These are phyloP conservation scores for Lentinus tigrinus DNA, from an alignment of 768 basidiomycete genomes.

Conservation along the genomic window DNA sequence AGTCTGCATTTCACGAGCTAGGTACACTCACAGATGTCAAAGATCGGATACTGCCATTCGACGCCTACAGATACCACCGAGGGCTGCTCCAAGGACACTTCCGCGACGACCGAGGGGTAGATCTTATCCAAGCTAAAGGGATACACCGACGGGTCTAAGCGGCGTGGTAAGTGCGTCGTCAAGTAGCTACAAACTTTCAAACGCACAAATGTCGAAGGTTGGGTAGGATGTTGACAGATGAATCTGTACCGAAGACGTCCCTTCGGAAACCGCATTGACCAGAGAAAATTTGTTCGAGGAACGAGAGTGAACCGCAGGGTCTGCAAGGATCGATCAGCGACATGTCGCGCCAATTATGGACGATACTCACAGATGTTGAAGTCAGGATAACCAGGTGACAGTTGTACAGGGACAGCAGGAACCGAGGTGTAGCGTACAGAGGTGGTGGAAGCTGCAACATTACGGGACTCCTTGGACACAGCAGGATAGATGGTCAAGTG, in stretches of 20 bases:
- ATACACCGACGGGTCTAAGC: constrained; percentile 23
- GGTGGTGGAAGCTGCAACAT: neutral
- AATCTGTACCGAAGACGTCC: neutral
- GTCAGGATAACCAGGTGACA: constrained; percentile 10
- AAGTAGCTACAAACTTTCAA: neutral
- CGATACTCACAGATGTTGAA: constrained; percentile 16
- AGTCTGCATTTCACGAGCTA: neutral
- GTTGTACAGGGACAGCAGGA: neutral
- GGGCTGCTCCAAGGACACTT: neutral
- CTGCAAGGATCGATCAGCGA: neutral
- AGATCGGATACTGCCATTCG: constrained; percentile 8
- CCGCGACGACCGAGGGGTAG: constrained; percentile 14
- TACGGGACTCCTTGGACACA: neutral
- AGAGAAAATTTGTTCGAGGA: neutral
- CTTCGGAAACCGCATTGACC: neutral
- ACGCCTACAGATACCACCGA: constrained; percentile 3
- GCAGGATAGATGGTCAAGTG: constrained; percentile 40
- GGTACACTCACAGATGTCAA: constrained; percentile 10
- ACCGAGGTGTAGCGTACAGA: neutral
- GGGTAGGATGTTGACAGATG: constrained; percentile 25
- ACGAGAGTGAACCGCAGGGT: constrained; percentile 7
- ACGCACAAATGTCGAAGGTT: constrained; percentile 25
- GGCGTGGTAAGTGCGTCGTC: neutral
- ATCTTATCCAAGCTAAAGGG: constrained; percentile 20
- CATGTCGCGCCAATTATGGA: neutral